phyloP scores from a whole-genome alignment of 352 stramenopile genomes.

The Pythium coloratum region DNA sequence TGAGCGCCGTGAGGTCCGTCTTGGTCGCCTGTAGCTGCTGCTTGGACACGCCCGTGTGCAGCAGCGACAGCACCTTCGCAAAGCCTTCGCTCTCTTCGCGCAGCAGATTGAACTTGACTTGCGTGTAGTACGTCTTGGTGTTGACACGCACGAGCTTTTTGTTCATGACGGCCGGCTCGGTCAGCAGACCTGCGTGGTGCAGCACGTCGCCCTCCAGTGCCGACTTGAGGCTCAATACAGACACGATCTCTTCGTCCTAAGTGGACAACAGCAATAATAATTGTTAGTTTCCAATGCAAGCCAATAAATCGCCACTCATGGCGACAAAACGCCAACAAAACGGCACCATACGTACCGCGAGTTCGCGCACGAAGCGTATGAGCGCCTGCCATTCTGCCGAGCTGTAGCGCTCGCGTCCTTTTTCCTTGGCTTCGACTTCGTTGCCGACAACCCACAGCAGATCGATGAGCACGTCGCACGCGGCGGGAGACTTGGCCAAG shows the following conservation, averaged over 20 bases:
- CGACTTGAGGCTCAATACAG: slow-evolving; percentile 52
- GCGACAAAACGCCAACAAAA: slow-evolving; percentile 7
- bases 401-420: slow-evolving; percentile 62
- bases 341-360: slow-evolving; percentile 36
- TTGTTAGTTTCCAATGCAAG: not conserved
- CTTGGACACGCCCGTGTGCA: slow-evolving; percentile 70
- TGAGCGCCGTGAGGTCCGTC: slow-evolving; percentile 73
- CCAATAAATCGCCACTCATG: too few relatives aligned
- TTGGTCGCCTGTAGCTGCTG: slow-evolving; percentile 66
- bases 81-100: slow-evolving; percentile 97
- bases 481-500: slow-evolving; percentile 38
- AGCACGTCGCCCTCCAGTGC: slow-evolving; percentile 78
- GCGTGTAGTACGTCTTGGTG: slow-evolving; percentile 91
- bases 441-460: slow-evolving; percentile 76
- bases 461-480: slow-evolving; percentile 63
- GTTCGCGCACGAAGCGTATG: slow-evolving; percentile 53
- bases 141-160: slow-evolving; percentile 86
- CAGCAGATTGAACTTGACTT: slow-evolving; percentile 97
- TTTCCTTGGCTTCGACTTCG: slow-evolving; percentile 74
- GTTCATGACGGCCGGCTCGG: slow-evolving; percentile 46
- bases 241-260: slow-evolving; percentile 70
- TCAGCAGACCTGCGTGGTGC: slow-evolving; percentile 58
- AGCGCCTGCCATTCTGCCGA: slow-evolving; percentile 74
- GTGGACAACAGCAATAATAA: not conserved
- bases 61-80: slow-evolving; percentile 89